phyloP scores from a whole-genome alignment of 2,329 filamentous ascomycete genomes.

The Lasiodiplodia sp. region DNA sequence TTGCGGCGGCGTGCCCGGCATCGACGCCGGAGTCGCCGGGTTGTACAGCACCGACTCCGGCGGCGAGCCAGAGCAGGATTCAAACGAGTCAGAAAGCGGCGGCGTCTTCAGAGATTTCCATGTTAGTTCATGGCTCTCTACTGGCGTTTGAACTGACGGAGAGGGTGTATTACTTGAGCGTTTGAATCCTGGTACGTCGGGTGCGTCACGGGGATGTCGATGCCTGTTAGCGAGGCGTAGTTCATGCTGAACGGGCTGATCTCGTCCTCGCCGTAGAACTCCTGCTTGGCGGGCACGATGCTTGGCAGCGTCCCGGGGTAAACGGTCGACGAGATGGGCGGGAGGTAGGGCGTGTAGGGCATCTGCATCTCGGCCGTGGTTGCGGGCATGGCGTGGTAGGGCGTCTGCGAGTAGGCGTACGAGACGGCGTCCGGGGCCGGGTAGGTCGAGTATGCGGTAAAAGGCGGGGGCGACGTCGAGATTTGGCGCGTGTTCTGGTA shows the following conservation, averaged over 20 bases:
- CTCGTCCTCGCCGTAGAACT: constrained; percentile 65
- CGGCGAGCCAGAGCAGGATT: constrained; percentile 60
- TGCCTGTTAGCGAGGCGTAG: constrained; percentile 70
- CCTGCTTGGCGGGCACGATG: constrained; percentile 71
- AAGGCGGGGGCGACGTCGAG: constrained; percentile 75
- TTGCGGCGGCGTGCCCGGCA: constrained; percentile 73
- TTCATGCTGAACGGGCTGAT: constrained; percentile 72
- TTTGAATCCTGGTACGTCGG: constrained; percentile 69
- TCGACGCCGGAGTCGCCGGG: constrained; percentile 75
- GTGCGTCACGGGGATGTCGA: constrained; percentile 68
- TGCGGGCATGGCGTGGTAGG: constrained; percentile 48
- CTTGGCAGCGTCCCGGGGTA: constrained; percentile 68
- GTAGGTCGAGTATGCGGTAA: constrained; percentile 69
- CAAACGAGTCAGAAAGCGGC: constrained; percentile 76
- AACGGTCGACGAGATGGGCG: constrained; percentile 48
- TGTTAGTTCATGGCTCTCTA: constrained; percentile 34
- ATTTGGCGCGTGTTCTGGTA: constrained; percentile 72
- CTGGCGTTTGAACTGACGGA: constrained; percentile 36
- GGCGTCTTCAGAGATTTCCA: constrained; percentile 65
- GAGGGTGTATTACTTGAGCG: constrained; percentile 75
- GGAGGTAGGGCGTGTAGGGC: constrained; percentile 63
- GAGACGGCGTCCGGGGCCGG: constrained; percentile 70
- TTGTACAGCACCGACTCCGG: constrained; percentile 46
- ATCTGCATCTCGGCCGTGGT: constrained; percentile 47
- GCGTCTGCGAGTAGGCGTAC: constrained; percentile 61